A percentile compares a stretch with the other conserved stretches of the same genome.
These are phyloP conservation scores for Colletotrichum tanaceti DNA, from an alignment of 2,329 filamentous ascomycete species.

Conservation along the genomic window DNA sequence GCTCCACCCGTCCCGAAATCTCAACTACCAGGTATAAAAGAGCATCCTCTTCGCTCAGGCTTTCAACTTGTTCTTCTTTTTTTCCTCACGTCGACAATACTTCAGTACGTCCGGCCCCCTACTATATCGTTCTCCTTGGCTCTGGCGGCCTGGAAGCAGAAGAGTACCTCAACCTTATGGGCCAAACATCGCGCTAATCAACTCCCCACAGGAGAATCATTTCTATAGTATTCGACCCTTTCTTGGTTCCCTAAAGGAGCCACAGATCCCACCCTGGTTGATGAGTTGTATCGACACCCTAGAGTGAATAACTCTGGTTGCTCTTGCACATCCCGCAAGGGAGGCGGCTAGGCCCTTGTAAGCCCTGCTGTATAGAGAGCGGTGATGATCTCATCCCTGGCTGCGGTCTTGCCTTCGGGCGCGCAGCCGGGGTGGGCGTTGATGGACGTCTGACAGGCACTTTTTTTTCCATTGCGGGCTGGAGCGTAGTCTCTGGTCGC, in stretches of 20 bases:
- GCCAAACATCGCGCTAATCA: conserved; percentile 26
- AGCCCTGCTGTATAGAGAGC: conserved; percentile 78
- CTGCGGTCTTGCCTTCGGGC: conserved; percentile 81
- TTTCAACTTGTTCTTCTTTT: conserved; percentile 57
- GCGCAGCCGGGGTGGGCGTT: conserved; percentile 80
- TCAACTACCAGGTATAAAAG: conserved; percentile 55
- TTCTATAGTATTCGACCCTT: conserved; percentile 97
- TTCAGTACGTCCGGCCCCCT: conserved; percentile 60
- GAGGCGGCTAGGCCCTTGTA: conserved; percentile 59
- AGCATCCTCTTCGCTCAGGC: conserved; percentile 41
- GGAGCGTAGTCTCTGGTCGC: conserved; percentile 57
- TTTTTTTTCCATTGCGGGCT: conserved; percentile 64
- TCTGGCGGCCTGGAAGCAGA: no score
- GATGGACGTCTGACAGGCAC: conserved; percentile 90
- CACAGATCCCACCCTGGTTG: conserved; percentile 95
- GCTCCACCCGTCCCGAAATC: neutral
- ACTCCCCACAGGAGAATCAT: conserved; percentile 77
- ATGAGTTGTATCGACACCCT: conserved; percentile 88
- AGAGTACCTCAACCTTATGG: neutral
- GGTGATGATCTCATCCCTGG: conserved; percentile 94
- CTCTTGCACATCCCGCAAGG: conserved; percentile 72
- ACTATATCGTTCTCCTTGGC: conserved; percentile 38
- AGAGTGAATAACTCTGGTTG: conserved; percentile 81
- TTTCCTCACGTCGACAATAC: conserved; percentile 73
- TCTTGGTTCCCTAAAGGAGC: conserved; percentile 94